Evolutionary conservation across 176 grass and related monocot species (phyloP), one percentile per base, ranked within the genome.

Genomic region (Otatea glauca): DNA sequence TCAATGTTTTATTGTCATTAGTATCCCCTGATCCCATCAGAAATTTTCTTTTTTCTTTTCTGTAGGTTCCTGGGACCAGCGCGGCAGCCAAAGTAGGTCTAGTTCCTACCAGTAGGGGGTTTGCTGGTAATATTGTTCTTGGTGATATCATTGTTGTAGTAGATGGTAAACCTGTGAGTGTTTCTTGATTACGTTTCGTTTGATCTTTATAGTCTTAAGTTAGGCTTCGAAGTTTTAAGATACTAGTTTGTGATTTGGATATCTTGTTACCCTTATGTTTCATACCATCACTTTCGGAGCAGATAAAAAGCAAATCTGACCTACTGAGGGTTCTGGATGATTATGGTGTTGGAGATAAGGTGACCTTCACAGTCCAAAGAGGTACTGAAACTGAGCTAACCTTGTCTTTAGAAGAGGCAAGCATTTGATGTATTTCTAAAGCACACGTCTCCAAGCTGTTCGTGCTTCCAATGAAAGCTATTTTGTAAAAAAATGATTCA

Each of bases 71-170:
- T 50, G 74, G 47, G 15, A 91, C 79, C 23, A 92, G 88, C 71
- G 60, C 77, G 70, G 93, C 92, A 65, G 96, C 90, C 41, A 93
- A 99, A 87, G 93, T 86, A 48, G 96, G 93, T n/a, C 81, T 99
- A 1, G 5, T 93, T 86, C 77, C 88, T 63, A 92, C 89, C 9
- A 74, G 72, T 21, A 89, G 96, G 92, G 88, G 91, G 18, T 93
- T 99, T 32, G 89, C 93, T 61, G 96, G 96, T 70, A 99, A 94
- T 0, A 99, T 99, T 44, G 54, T 94, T 82, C 88, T 99, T 0
- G 96, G 93, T 35, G 96, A 99, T 21, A 74, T 94, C 65, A 94
- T 99, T 72, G 68, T 88, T 59, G 89, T 88, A 8, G 90, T 99
- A 61, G 90, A 99, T 3, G 85, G 89, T 48, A 99, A 96, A 64